A percentile compares a stretch with the other conserved stretches of the same genome.
These are phyloP conservation scores for Colletotrichum salicis DNA, from an alignment of 2,329 filamentous ascomycete species.

Conservation along the genomic window DNA sequence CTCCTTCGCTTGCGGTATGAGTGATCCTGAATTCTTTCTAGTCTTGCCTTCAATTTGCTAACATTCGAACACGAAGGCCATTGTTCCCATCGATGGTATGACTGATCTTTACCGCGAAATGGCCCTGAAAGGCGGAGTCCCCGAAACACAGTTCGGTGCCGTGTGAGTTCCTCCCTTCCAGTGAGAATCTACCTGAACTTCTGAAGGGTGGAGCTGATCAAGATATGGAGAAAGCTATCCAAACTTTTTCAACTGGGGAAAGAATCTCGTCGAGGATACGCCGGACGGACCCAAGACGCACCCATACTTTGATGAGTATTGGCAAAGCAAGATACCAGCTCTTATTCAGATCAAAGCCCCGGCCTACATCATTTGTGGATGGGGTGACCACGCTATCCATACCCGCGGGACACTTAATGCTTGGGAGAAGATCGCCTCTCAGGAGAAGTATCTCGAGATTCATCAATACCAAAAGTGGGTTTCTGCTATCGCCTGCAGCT, in stretches of 20 bases:
- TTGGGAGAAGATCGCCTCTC: not conserved
- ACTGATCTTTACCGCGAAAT: constrained; percentile 2
- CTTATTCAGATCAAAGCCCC: not conserved
- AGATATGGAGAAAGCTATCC: not conserved
- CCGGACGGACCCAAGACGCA: not conserved
- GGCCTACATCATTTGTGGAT: not conserved
- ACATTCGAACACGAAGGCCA: not conserved
- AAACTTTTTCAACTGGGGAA: not conserved
- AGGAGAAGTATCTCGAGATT: not conserved
- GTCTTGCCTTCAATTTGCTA: not conserved
- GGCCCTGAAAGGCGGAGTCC: not conserved
- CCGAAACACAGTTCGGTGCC: not conserved
- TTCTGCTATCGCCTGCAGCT: not conserved
- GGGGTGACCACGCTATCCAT: not conserved
- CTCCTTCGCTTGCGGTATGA: not conserved
- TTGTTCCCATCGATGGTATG: not conserved
- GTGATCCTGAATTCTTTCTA: too few species aligned
- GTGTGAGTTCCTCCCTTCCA: not conserved
- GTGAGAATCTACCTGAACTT: not conserved
- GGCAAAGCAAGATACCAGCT: not conserved
- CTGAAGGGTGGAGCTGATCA: not conserved
- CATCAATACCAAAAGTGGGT: not conserved
- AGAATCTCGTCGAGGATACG: not conserved
- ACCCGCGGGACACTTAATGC: not conserved
- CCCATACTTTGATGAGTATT: constrained; percentile 3